Percentiles rank a stretch among this genome's conserved stretches.
phyloP scores from a whole-genome alignment of 495 filamentous ascomycete genomes.

The Aspergillus leporis region DNA sequence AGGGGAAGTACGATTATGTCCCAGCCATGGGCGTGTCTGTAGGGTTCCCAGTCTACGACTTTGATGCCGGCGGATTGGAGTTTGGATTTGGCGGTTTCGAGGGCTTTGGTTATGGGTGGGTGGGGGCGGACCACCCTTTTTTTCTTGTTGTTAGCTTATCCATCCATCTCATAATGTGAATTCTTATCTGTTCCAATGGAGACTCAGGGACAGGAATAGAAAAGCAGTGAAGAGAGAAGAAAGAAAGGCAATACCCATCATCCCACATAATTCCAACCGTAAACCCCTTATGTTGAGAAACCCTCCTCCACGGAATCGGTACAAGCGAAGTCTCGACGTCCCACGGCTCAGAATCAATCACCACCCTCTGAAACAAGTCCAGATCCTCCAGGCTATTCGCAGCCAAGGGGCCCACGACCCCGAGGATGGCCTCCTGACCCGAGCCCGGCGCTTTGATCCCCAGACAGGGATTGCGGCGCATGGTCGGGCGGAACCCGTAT shows the following conservation, averaged over 20 bases:
- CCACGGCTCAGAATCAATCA: conserved; percentile 63
- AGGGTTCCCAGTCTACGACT: conserved; percentile 66
- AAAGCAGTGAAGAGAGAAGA: too few relatives aligned
- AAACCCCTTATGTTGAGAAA: conserved; percentile 44
- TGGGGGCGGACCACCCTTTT: conserved; percentile 53
- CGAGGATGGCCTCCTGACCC: conserved; percentile 60
- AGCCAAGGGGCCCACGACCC: conserved; percentile 61
- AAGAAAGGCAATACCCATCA: conserved; percentile 55
- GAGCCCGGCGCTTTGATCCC: conserved; percentile 47
- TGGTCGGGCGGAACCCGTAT: conserved; percentile 58
- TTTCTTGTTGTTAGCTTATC: neutral
- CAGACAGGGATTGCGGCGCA: conserved; percentile 51
- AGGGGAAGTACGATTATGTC: conserved; percentile 46
- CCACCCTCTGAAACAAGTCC: conserved; percentile 61
- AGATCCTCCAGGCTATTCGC: conserved; percentile 61
- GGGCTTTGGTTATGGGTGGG: conserved; percentile 64
- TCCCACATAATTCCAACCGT: conserved; percentile 69
- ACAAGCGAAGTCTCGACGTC: conserved; percentile 57
- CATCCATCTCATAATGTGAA: too few relatives aligned
- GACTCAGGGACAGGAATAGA: too few relatives aligned
- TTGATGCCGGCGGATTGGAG: conserved; percentile 53
- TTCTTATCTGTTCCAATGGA: too few relatives aligned
- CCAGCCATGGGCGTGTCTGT: conserved; percentile 62
- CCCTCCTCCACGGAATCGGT: conserved; percentile 59
- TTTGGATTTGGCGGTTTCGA: conserved; percentile 56